Base-by-base conservation (phyloP, 2,329 filamentous ascomycete species). In the Huntiella bhutanensis region DNA sequence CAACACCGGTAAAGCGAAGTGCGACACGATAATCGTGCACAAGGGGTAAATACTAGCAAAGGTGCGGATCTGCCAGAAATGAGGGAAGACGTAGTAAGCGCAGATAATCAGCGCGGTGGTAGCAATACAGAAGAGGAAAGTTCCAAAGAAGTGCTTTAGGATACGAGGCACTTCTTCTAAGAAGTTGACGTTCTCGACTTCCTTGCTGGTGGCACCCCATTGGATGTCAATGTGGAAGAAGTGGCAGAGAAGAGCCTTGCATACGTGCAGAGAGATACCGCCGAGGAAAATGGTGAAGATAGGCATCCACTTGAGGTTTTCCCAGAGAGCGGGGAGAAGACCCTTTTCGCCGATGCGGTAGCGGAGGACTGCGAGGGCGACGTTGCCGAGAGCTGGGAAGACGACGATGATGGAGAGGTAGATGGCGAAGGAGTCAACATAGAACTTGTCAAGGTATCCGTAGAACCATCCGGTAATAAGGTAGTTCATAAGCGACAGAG, bases 391-490 rank as follows among this genome's bases (percentile, higher is more conserved):
- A 3, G 65, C 67, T 43, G 71, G 75, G 63, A 82, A 82, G 44
- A 82, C 69, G 46, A 80, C 63, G 45, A 81, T 60, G 52, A 82
- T 70, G 10, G 69, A 66, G 53, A 79, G 66, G 58, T 71, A 77
- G 50, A 77, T 72, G 53, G 70, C 71, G 65, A 74, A 82, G 1
- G 71, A 77, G 53, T 77, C 73, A 58, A 79, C 65, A 58, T 82
- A 82, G 62, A 73, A 78, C 51, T 77, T 70, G 55, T 79, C 75
- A 38, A 79, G 64, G 45, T 73, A 64, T 33, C 77, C 77, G 54
- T 78, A 76, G 62, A 71, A 80, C 73, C 77, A 82, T 34, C 80
- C 80, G 44, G 82, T 67, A 35, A 81, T 60, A 58, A 83, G 74
- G 60, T 84, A 85, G 60, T 84, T 85, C 49, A 72, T 60, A 1